phyloP scores from a whole-genome alignment of 169 alveolate species.

The Babesia caballi region DNA sequence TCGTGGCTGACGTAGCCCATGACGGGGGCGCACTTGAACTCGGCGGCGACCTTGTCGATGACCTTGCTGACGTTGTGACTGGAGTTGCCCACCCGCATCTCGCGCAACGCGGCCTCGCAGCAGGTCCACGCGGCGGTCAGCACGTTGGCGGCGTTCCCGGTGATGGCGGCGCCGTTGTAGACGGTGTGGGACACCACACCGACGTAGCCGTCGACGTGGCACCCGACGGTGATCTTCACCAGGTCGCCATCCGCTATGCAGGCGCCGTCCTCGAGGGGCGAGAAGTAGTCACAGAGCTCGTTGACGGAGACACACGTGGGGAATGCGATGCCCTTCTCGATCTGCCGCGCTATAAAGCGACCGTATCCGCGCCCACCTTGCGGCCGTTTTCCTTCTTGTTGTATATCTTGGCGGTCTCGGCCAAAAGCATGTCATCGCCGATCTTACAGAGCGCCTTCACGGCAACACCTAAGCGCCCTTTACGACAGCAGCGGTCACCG shows the following conservation, averaged over 20 bases:
- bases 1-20: constrained; percentile 92
- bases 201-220: constrained; percentile 92
- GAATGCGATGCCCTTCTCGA: constrained; percentile 92
- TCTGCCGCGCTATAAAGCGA: neutral
- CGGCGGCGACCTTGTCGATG: constrained; percentile 84
- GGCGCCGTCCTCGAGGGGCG: constrained; percentile 80
- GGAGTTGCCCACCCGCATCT: constrained; percentile 83
- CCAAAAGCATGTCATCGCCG: constrained; percentile 40
- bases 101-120: constrained; percentile 90
- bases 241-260: constrained; percentile 53
- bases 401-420: constrained; percentile 46
- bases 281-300: constrained; percentile 90
- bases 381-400: constrained; percentile 70
- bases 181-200: constrained; percentile 88
- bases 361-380: constrained; percentile 6
- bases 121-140: constrained; percentile 89
- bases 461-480: constrained; percentile 28
- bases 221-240: constrained; percentile 76
- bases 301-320: constrained; percentile 95
- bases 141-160: constrained; percentile 67
- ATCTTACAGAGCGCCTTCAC: constrained; percentile 46
- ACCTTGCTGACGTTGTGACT: constrained; percentile 89
- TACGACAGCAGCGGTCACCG: neutral
- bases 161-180: constrained; percentile 50
- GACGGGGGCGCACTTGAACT: constrained; percentile 85